A percentile compares a stretch with the other conserved stretches of the same genome.
Evolutionary conservation across 805 yeast genomes (phyloP).

Genomic region (Kazachstania africana): DNA sequence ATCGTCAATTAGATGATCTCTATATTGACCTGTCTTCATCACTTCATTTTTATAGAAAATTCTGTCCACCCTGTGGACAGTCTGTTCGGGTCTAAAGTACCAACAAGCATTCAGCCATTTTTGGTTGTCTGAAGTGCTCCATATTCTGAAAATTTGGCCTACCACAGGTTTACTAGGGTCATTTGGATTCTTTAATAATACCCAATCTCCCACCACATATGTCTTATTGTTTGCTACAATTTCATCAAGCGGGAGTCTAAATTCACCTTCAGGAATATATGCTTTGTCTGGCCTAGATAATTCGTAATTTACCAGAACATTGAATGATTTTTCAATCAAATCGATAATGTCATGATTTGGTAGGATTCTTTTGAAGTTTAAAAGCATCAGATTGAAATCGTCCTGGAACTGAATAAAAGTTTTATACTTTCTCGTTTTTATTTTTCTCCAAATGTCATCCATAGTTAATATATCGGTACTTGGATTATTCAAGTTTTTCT

Average conservation of each 20-base stretch:
- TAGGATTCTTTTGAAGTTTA: conserved; percentile 48
- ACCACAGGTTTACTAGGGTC: conserved; percentile 84
- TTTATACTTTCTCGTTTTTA: conserved; percentile 73
- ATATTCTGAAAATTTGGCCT: conserved; percentile 85
- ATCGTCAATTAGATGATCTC: conserved; percentile 85
- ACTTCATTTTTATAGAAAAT: conserved; percentile 89
- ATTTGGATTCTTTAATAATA: conserved; percentile 73
- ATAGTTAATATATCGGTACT: conserved; percentile 53
- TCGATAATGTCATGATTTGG: conserved; percentile 44
- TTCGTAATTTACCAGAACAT: conserved; percentile 50
- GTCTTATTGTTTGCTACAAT: conserved; percentile 58
- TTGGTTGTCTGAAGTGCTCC: conserved; percentile 74
- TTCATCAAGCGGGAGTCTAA: conserved; percentile 72
- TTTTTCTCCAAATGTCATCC: conserved; percentile 66
- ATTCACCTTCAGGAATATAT: conserved; percentile 45
- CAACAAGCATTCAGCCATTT: conserved; percentile 91
- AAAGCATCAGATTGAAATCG: conserved; percentile 66
- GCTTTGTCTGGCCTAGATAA: conserved; percentile 73
- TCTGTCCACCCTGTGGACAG: conserved; percentile 86
- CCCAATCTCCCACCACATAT: conserved; percentile 92
- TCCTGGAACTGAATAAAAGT: conserved; percentile 64
- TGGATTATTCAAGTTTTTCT: conserved; percentile 57
- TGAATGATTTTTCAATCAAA: conserved; percentile 49
- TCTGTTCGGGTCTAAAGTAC: conserved; percentile 97
- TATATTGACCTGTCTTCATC: conserved; percentile 90